Base-by-base conservation (phyloP, 345 rosid species). In the Gossypioides kirkii region DNA sequence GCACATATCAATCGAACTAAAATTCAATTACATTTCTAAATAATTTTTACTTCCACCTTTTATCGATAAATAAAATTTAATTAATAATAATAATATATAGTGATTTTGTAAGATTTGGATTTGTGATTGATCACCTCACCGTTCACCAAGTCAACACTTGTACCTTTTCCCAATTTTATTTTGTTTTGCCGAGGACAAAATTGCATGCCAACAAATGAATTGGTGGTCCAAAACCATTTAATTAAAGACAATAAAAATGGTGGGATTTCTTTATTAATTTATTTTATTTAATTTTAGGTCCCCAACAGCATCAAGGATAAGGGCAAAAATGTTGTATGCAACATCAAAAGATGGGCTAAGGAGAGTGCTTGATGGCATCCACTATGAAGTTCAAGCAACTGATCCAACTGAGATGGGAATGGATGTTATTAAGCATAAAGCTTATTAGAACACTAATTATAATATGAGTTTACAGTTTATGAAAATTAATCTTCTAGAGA, bases 331-430 rank as follows among this genome's bases (percentile, higher is more conserved):
- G 38, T 52, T 94, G 49, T 94, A 94, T n/a, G 98, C 97, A 26
- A 94, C 98, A 61, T 94, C 98, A 0, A 91, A 94, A 55, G 90
- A 67, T 70, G 98, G 94, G 22, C 75, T 91, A 69, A 88, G 97
- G 78, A 88, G 97, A 78, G 97, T 84, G 28, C 83, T 94, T 10
- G 98, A 94, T 26, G 98, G 98, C 11, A 84, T 94, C 77, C 93
- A 88, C 75, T 94, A 94, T 78, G 97, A 94, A 76, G 82, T 94
- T 28, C 98, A 94, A 75, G 98, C 98, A 47, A 94, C 98, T 3
- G 98, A 94, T 77, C 91, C 93, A 5, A 83, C 96, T 0, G 98
- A 91, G 87, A 94, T 94, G 98, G 98, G 93, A 3, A 86, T 94
- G 65, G 97, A 94, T 85, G 81, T 94, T 61, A 94, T 94, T 26